Conservation (phyloP, 2,329 filamentous ascomycete genomes). For the Emergomyces pasteurianus region DNA sequence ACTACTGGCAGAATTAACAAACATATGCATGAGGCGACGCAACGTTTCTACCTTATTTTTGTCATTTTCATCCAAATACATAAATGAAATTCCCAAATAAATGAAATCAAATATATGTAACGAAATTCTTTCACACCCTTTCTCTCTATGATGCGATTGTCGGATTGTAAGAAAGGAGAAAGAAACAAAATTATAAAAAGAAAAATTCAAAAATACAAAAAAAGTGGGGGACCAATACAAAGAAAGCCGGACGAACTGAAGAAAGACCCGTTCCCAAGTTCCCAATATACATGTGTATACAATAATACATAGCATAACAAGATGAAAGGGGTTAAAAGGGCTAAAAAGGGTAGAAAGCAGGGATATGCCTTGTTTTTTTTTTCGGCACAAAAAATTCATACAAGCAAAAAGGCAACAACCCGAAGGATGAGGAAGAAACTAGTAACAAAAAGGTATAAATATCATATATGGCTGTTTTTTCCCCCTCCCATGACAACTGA, state of each 20-base stretch:
- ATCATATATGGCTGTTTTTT: neutral
- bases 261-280: neutral
- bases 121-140: neutral
- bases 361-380: too few relatives aligned
- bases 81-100: neutral
- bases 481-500: neutral
- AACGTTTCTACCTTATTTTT: neutral
- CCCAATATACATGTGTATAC: neutral
- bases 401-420: too few relatives aligned
- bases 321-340: neutral
- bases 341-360: too few relatives aligned
- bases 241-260: neutral
- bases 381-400: too few relatives aligned
- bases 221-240: neutral
- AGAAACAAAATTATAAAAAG: neutral
- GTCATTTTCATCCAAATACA: neutral
- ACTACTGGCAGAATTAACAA: neutral
- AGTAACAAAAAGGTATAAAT: neutral
- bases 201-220: too few relatives aligned
- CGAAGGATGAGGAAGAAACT: neutral
- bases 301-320: constrained; percentile 4
- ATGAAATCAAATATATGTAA: neutral
- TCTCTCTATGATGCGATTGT: neutral
- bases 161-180: neutral
- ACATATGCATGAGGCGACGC: neutral